These are phyloP conservation scores for Colletotrichum tofieldiae DNA, from an alignment of 2,329 filamentous ascomycete species.

Conservation along the genomic window DNA sequence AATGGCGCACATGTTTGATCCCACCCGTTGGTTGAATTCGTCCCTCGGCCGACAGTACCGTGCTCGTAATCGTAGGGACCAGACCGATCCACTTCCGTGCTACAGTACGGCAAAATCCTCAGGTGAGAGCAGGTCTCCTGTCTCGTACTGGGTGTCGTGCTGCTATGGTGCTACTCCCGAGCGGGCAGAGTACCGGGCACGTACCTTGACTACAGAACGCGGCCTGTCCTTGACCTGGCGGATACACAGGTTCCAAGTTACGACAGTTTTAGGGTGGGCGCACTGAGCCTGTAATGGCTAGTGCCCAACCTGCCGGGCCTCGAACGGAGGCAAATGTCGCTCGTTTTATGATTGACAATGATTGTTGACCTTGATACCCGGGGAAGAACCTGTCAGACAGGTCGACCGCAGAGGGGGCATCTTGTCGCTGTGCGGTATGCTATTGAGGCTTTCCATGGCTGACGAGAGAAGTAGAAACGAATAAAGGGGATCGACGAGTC, in stretches of 20 bases:
- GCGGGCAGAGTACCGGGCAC: constrained; percentile 19
- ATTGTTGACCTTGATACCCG: constrained; percentile 25
- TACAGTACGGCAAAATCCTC: constrained; percentile 29
- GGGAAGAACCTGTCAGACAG: constrained; percentile 23
- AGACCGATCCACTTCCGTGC: constrained; percentile 35
- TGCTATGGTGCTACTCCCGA: neutral
- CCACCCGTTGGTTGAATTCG: constrained; percentile 5
- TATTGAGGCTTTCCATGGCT: neutral
- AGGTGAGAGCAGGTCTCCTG: constrained; percentile 32
- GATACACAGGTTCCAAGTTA: constrained; percentile 27
- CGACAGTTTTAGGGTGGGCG: constrained; percentile 15
- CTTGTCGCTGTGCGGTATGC: neutral
- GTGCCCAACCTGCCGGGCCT: constrained; percentile 33
- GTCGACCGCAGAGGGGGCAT: constrained; percentile 15
- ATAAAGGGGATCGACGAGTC: constrained; percentile 9
- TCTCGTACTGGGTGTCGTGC: constrained; percentile 2
- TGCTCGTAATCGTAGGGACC: constrained; percentile 29
- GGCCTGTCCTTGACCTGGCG: constrained; percentile 16
- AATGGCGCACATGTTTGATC: constrained; percentile 1
- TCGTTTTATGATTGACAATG: constrained; percentile 31
- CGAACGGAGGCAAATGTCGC: constrained; percentile 36
- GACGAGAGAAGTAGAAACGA: constrained; percentile 2
- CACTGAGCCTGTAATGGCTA: constrained; percentile 35
- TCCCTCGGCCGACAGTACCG: constrained; percentile 19
- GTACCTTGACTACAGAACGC: constrained; percentile 21